Base-by-base conservation (phyloP, 148 eudicot species). In the Vaccinium macrocarpon region DNA sequence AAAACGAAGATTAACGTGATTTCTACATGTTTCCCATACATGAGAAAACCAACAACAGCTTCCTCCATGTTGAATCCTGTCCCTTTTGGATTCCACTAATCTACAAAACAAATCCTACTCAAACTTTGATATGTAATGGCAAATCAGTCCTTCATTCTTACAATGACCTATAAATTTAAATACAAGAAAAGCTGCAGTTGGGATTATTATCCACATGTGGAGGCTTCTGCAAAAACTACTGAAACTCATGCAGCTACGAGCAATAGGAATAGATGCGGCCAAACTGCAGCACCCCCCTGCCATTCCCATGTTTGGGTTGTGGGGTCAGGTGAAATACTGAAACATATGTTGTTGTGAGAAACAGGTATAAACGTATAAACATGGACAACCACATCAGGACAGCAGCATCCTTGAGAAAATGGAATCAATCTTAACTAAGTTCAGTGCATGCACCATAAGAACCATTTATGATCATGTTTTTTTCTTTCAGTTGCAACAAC, bases 381-480 rank as follows among this genome's bases (percentile, higher is more conserved):
- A 27, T 13, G 49, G 50, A 78, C 15, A 51, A 78, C 80, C n/a
- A 51, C 61, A 79, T 49, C 66, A 78, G 32, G n/a, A 52, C 42
- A 56, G 81, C 66, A 53, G 48, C 68, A 79, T 79, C 25, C 68
- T 78, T 18, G 27, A 49, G 16, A 53, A 10, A 29, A 32, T 25
- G 2, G 25, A 79, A 53, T 79, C 68, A 8, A 8, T 27, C 81
- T 78, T 78, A 79, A 56, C 49, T 57, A 78, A 52, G 62, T 25
- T 51, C 81, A 78, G 62, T 23, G 27, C 56, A 56, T 78, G 81
- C 81, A 78, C 35, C 59, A 46, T 18, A 48, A 15, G 21, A 78
- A 25, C 62, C 42, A 51, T 78, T 21, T 23, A 25, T 78, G 61
- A 78, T 78, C 50, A 72, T 38, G 49, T 18, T 18, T 7, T 27